Percentiles rank a stretch among this genome's conserved stretches.
Evolutionary conservation across 768 basidiomycete genomes (phyloP).

Genomic region (Naganishia vishniacii): DNA sequence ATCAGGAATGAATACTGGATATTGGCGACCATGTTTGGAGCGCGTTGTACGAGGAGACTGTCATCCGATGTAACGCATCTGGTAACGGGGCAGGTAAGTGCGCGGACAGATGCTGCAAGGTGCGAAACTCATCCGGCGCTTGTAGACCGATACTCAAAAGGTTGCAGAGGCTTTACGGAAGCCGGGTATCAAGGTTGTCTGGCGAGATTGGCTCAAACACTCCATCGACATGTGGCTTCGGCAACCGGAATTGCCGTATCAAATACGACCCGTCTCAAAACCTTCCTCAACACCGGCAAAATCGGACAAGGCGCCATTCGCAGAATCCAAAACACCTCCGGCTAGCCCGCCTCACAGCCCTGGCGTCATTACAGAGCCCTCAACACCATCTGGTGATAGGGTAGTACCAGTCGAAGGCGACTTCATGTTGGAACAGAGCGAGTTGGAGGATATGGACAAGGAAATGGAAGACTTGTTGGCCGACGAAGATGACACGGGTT

Average conservation of each 20-base stretch:
- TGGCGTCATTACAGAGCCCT: not conserved
- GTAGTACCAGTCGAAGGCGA: constrained; percentile 31
- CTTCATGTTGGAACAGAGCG: constrained; percentile 55
- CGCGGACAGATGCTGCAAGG: constrained; percentile 24
- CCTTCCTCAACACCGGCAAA: constrained; percentile 1
- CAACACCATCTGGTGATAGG: not conserved
- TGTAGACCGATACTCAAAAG: constrained; percentile 80
- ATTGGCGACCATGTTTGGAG: constrained; percentile 76
- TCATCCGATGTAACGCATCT: constrained; percentile 72
- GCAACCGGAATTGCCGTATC: constrained; percentile 71
- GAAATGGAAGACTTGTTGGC: constrained; percentile 81
- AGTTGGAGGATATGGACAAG: constrained; percentile 77
- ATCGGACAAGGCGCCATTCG: constrained; percentile 18
- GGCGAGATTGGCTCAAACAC: constrained; percentile 82
- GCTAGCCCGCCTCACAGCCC: constrained; percentile 3
- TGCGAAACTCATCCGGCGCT: not conserved
- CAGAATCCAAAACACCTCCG: constrained; percentile 17
- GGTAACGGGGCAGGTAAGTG: constrained; percentile 73
- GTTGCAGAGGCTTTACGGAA: constrained; percentile 73
- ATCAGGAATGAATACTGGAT: constrained; percentile 55
- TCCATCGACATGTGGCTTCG: constrained; percentile 80
- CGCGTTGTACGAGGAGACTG: constrained; percentile 68
- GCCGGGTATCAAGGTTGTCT: constrained; percentile 76
- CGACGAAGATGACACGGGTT: constrained; percentile 24
- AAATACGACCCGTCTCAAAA: constrained; percentile 44